Evolutionary conservation across 2,329 filamentous ascomycete genomes (phyloP).

Genomic region (Harringtonia lauricola): DNA sequence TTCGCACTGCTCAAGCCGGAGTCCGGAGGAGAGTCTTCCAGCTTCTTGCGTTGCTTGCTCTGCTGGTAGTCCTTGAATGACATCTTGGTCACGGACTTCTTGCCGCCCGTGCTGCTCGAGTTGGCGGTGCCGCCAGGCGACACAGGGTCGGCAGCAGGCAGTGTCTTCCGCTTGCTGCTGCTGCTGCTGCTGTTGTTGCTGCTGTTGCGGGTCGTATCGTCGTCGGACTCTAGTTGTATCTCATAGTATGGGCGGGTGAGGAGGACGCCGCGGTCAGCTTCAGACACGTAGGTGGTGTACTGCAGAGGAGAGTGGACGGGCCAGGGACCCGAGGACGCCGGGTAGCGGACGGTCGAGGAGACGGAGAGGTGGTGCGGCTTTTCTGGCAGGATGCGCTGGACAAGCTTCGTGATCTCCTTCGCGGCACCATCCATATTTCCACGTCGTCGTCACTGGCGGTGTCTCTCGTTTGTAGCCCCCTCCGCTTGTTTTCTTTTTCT

Average conservation of each 20-base stretch:
- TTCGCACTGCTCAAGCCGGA: slow-evolving; percentile 9
- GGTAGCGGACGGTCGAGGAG: slow-evolving; percentile 35
- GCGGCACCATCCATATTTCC: slow-evolving; percentile 15
- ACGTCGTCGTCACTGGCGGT: neutral
- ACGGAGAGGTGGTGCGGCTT: slow-evolving; percentile 37
- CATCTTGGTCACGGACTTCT: slow-evolving; percentile 32
- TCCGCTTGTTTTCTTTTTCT: slow-evolving; percentile 1
- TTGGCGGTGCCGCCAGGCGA: slow-evolving; percentile 13
- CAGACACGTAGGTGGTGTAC: slow-evolving; percentile 45
- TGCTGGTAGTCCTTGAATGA: slow-evolving; percentile 50
- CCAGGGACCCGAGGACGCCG: slow-evolving; percentile 30
- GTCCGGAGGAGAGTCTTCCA: slow-evolving; percentile 25
- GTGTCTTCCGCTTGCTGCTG: neutral
- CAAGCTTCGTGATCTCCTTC: slow-evolving; percentile 13
- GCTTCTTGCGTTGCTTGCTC: slow-evolving; percentile 33
- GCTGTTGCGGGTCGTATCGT: neutral
- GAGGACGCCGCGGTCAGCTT: slow-evolving; percentile 46
- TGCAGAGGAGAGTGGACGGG: slow-evolving; percentile 35
- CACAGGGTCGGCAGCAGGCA: slow-evolving; percentile 23
- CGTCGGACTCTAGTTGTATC: slow-evolving; percentile 38
- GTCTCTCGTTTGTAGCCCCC: neutral
- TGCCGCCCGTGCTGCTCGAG: slow-evolving; percentile 15
- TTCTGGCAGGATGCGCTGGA: slow-evolving; percentile 13
- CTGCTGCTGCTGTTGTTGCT: neutral
- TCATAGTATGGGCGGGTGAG: slow-evolving; percentile 46